A percentile compares a stretch with the other conserved stretches of the same genome.
phyloP scores from a whole-genome alignment of 148 eudicot species.

The Vaccinium darrowii region DNA sequence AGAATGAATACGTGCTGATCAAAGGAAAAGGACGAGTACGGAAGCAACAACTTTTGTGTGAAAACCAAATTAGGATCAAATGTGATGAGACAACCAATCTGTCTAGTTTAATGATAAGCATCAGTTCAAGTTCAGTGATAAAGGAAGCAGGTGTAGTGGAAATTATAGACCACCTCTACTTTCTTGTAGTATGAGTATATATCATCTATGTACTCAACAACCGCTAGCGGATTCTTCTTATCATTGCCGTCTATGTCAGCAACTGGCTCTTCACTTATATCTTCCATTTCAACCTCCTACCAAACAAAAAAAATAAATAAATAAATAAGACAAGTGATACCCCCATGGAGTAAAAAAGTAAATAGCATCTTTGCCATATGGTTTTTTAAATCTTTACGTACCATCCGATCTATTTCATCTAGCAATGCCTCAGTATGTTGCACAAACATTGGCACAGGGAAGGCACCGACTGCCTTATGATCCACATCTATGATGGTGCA shows the following conservation, averaged over 20 bases:
- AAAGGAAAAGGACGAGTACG: too few relatives aligned
- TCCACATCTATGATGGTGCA: slow-evolving; percentile 48
- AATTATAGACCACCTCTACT: slow-evolving; percentile 48
- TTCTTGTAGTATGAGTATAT: slow-evolving; percentile 64
- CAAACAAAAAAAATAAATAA: neutral
- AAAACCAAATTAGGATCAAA: neutral
- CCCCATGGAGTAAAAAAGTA: neutral
- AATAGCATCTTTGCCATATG: neutral
- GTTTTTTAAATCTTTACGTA: slow-evolving; percentile 12
- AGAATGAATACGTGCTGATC: neutral
- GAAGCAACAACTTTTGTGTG: neutral
- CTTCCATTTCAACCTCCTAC: slow-evolving; percentile 74
- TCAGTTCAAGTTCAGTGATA: neutral
- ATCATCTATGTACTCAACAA: slow-evolving; percentile 65
- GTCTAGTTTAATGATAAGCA: neutral
- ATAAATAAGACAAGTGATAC: neutral
- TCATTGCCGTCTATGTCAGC: slow-evolving; percentile 63
- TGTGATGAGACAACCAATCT: neutral
- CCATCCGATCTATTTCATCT: slow-evolving; percentile 71
- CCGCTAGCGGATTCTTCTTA: slow-evolving; percentile 64
- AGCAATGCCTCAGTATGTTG: slow-evolving; percentile 73
- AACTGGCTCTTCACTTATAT: slow-evolving; percentile 40
- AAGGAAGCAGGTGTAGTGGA: neutral
- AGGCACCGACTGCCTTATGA: slow-evolving; percentile 28
- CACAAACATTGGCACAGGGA: slow-evolving; percentile 66